phyloP scores from a whole-genome alignment of 768 basidiomycete genomes.

The Sporobolomyces pararoseus region DNA sequence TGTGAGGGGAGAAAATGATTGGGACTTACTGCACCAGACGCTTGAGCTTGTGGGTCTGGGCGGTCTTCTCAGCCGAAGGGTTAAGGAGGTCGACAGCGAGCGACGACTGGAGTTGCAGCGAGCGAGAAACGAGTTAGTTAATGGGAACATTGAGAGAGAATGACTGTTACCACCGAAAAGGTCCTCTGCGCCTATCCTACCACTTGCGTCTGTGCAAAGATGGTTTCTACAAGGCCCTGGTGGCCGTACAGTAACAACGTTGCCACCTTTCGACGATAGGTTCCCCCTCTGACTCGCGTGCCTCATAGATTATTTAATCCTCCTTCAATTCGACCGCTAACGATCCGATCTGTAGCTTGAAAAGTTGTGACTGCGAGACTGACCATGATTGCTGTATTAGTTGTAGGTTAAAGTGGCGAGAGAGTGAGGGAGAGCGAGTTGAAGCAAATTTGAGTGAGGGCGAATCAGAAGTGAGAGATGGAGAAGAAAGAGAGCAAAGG shows the following conservation, averaged over 20 bases:
- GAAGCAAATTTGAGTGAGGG: conserved; percentile 13
- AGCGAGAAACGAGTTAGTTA: background rate
- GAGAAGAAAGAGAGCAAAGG: background rate
- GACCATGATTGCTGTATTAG: conserved; percentile 13
- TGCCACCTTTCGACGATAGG: too few relatives aligned
- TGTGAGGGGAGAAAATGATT: background rate
- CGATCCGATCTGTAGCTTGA: too few relatives aligned
- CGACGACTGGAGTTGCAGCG: conserved; percentile 53
- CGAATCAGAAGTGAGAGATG: background rate
- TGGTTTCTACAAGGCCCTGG: too few relatives aligned
- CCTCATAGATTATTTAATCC: background rate
- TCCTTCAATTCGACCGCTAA: background rate
- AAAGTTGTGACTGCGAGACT: background rate
- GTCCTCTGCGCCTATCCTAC: too few relatives aligned
- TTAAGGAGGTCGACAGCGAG: conserved; percentile 97
- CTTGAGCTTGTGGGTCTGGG: conserved; percentile 92
- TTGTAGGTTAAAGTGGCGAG: background rate
- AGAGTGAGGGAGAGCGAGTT: background rate
- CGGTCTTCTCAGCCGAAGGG: conserved; percentile 81
- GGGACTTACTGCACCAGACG: conserved; percentile 78
- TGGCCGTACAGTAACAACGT: too few relatives aligned
- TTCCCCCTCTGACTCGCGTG: too few relatives aligned
- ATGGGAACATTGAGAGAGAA: background rate
- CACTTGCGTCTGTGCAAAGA: too few relatives aligned
- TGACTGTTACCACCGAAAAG: background rate